Evolutionary conservation across 805 yeast genomes (phyloP), one percentile per base, ranked within the genome.

Genomic region (Kodamaea neixiangensis): DNA sequence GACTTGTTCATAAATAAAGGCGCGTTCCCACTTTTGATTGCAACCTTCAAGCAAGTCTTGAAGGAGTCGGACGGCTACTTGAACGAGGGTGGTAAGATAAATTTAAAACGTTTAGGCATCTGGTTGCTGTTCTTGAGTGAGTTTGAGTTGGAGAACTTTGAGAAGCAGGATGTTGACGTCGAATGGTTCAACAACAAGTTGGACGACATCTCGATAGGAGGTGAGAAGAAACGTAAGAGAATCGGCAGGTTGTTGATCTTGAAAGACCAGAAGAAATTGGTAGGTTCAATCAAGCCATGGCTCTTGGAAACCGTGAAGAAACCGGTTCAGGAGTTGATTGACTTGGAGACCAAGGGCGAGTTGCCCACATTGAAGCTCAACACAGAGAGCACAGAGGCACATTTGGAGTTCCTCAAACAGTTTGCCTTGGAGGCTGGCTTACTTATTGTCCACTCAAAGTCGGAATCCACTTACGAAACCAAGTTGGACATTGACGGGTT

Each of bases 1-100:
- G 96, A 92, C 68, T 77, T 94, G 59, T 92, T 89, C 66, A 79
- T 94, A 57, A 92, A 91, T 65, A 94, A 92, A 60, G 98, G 97
- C 59, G 99, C 98, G 0, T 88, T 94, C 73, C 97, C 98, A n/a
- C 79, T 91, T 25, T 77, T 94, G 61, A 76, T 94, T 58, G 89
- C 86, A 55, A 86, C 97, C 13, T 94, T 94, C 73, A 94, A 92
- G 66, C 84, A 83, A 61, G 83, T 92, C 21, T 75, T 94, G 63
- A 77, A 79, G 57, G 79, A 79, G 54, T 71, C 82, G 50, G 96
- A 88, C 64, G 97, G 96, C 4, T 94, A 94, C 61, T 75, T 94
- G 53, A 89, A 89, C 60, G 88, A 88, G 55, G 76, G 79, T 49
- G 99, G 99, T 57, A 77, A 78, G 33, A 91, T 94, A 58, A 86